phyloP scores from a whole-genome alignment of 2,329 filamentous ascomycete species.

The Xylariaceae sp. region DNA sequence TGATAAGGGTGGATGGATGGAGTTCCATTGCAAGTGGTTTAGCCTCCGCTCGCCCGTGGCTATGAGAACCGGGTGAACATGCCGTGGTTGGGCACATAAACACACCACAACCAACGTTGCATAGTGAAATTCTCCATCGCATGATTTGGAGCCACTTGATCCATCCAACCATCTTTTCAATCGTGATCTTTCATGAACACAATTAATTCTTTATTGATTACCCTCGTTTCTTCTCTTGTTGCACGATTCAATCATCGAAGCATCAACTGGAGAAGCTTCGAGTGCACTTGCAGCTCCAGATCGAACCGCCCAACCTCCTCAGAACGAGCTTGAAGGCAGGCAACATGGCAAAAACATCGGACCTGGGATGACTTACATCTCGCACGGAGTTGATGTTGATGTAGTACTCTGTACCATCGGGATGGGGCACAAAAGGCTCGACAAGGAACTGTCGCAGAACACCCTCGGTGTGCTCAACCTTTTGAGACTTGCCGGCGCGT shows the following conservation, averaged over 20 bases:
- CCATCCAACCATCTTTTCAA: too few species aligned
- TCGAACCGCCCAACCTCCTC: too few species aligned
- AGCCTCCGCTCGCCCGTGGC: constrained; percentile 43
- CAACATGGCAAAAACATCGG: constrained; percentile 8
- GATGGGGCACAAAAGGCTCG: constrained; percentile 96
- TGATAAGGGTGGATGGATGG: constrained; percentile 24
- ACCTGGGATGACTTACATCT: constrained; percentile 69
- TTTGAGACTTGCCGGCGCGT: constrained; percentile 84
- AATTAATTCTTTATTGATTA: too few species aligned
- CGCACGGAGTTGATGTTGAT: constrained; percentile 99
- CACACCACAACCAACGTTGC: too few species aligned
- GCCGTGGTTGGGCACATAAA: constrained; percentile 22
- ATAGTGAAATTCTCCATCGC: too few species aligned
- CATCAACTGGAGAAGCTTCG: too few species aligned
- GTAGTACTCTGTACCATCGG: constrained; percentile 95
- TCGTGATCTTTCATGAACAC: not conserved
- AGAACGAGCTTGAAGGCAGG: constrained; percentile 14
- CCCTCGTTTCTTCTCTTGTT: too few species aligned
- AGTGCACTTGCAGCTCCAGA: too few species aligned
- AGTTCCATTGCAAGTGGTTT: constrained; percentile 34
- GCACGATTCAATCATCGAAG: too few species aligned
- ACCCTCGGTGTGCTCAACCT: constrained; percentile 89
- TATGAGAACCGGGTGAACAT: constrained; percentile 19
- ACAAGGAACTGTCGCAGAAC: constrained; percentile 93
- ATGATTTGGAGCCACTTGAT: too few species aligned